These are phyloP conservation scores for Gossypium sturtianum DNA, from an alignment of 345 rosid species.

Conservation along the genomic window DNA sequence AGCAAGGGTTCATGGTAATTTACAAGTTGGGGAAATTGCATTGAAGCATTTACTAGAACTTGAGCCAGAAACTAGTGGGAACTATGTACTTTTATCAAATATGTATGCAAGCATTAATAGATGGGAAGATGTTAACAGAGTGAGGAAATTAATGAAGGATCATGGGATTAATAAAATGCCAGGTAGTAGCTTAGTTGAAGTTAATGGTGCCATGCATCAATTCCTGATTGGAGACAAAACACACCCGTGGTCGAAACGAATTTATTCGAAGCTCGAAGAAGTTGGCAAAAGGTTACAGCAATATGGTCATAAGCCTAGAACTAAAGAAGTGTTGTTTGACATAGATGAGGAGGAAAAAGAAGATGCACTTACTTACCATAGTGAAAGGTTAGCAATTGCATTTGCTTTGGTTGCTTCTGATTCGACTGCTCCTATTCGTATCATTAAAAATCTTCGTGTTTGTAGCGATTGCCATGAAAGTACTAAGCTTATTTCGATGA, in stretches of 20 bases:
- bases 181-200: conserved; percentile 46
- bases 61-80: conserved; percentile 51
- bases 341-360: conserved; percentile 44
- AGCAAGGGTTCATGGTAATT: conserved; percentile 51
- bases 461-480: conserved; percentile 35
- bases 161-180: conserved; percentile 43
- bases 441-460: conserved; percentile 38
- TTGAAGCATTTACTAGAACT: conserved; percentile 41
- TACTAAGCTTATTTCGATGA: conserved; percentile 27
- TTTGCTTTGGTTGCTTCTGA: conserved; percentile 28
- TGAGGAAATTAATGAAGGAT: conserved; percentile 58
- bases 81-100: conserved; percentile 59
- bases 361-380: conserved; percentile 30
- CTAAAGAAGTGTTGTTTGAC: conserved; percentile 26
- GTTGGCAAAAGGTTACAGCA: conserved; percentile 17
- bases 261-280: conserved; percentile 36
- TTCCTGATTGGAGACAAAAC: conserved; percentile 34
- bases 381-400: conserved; percentile 44
- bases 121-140: conserved; percentile 54
- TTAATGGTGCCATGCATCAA: conserved; percentile 36
- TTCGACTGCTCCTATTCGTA: conserved; percentile 22
- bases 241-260: conserved; percentile 24
- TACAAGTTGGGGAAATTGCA: conserved; percentile 43
- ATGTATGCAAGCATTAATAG: conserved; percentile 47
- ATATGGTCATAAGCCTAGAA: conserved; percentile 31